Conservation (phyloP, 208 protist species). For the Acanthamoeba divionensis region DNA sequence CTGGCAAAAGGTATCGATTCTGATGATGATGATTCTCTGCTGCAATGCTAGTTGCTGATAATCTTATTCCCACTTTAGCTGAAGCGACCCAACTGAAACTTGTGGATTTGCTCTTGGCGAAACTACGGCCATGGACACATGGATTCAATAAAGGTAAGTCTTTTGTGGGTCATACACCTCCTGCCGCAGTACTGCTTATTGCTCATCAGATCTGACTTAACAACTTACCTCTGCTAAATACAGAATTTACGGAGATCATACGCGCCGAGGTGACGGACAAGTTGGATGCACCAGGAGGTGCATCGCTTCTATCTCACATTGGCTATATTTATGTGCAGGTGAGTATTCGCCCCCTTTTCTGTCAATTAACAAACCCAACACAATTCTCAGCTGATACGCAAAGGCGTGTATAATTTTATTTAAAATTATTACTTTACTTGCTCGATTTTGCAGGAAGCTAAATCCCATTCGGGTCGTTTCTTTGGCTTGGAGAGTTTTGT, state of each 20-base stretch:
- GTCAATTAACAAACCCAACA: too few relatives aligned
- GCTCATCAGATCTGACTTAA: too few relatives aligned
- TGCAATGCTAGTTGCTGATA: too few relatives aligned
- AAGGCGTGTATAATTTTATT: background rate
- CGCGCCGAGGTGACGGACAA: background rate
- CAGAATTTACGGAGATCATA: background rate
- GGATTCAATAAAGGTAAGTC: background rate
- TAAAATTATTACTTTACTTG: background rate
- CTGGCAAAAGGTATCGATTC: too few relatives aligned
- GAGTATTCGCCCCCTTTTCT: too few relatives aligned
- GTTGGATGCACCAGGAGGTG: background rate
- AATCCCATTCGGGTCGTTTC: background rate
- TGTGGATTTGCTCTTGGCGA: constrained; percentile 13
- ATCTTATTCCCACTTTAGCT: too few relatives aligned
- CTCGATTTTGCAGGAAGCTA: constrained; percentile 1
- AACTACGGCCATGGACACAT: background rate
- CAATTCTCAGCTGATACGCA: too few relatives aligned
- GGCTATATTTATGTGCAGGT: constrained; percentile 5
- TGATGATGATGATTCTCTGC: too few relatives aligned
- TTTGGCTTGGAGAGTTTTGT: constrained; percentile 1
- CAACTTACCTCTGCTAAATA: background rate
- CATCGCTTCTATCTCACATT: background rate
- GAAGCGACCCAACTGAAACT: background rate
- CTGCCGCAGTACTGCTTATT: too few relatives aligned
- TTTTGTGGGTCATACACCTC: too few relatives aligned